Conservation (phyloP, 139 green algal species). For the Marvania coccoides region DNA sequence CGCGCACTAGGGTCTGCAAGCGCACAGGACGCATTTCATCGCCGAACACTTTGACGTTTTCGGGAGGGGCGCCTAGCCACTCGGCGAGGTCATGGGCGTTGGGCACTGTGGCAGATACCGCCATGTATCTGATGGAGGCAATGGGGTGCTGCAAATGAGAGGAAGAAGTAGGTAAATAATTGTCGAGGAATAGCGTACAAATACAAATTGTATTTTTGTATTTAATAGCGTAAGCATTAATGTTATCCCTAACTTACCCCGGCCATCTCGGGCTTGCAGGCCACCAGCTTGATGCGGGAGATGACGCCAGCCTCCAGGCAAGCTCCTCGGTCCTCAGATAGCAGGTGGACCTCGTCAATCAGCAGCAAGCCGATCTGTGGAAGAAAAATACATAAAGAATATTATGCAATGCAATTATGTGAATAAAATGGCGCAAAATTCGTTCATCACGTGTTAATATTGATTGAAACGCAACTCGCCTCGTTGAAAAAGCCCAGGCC, state of each 20-base stretch:
- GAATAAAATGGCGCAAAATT: background rate
- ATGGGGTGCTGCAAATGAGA: constrained; percentile 46
- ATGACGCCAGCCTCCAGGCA: constrained; percentile 80
- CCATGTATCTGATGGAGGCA: constrained; percentile 64
- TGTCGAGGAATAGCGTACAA: background rate
- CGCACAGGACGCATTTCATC: constrained; percentile 82
- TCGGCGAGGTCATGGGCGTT: constrained; percentile 67
- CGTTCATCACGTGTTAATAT: background rate
- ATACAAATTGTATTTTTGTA: no score
- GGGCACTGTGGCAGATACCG: constrained; percentile 78
- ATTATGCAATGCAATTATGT: background rate
- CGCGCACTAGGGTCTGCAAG: constrained; percentile 70
- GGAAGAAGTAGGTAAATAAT: constrained; percentile 1
- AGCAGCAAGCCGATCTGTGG: constrained; percentile 71
- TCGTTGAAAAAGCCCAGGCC: constrained; percentile 62
- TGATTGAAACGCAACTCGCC: constrained; percentile 17
- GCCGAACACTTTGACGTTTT: constrained; percentile 58
- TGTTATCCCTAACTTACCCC: constrained; percentile 13
- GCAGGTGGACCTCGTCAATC: constrained; percentile 90
- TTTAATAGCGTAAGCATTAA: background rate
- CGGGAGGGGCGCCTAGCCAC: constrained; percentile 52
- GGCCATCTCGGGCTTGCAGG: constrained; percentile 29
- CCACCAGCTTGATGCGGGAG: constrained; percentile 66
- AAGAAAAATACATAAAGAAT: background rate
- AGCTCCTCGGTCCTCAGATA: constrained; percentile 66